Percentiles rank a stretch among this genome's conserved stretches.
Conservation (phyloP, 208 protist species). For the Trypanosoma avium region DNA sequence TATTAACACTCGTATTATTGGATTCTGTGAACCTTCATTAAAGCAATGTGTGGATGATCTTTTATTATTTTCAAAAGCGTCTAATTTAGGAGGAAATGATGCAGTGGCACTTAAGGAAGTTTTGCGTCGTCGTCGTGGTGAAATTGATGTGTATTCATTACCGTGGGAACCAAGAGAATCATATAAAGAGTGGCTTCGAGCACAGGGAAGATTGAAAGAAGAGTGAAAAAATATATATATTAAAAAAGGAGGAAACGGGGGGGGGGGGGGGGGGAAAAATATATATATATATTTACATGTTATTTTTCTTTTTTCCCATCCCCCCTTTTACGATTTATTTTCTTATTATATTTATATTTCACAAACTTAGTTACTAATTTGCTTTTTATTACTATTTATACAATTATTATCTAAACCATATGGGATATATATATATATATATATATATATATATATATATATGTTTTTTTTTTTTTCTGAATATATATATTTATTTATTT, state of each 20-base stretch:
- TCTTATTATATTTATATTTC: too few relatives aligned
- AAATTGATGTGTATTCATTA: conserved; percentile 49
- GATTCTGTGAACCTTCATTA: conserved; percentile 83
- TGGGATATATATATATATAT: too few relatives aligned
- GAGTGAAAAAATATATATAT: background rate
- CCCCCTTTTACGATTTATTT: too few relatives aligned
- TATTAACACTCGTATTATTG: conserved; percentile 85
- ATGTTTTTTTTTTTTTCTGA: background rate
- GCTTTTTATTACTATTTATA: too few relatives aligned
- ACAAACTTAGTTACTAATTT: too few relatives aligned
- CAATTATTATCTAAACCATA: too few relatives aligned
- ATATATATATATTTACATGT: background rate
- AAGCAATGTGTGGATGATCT: conserved; percentile 77
- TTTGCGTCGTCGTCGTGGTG: conserved; percentile 43
- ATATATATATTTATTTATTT: background rate
- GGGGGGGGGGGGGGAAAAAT: too few relatives aligned
- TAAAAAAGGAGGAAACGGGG: background rate
- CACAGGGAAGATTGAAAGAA: conserved; percentile 43
- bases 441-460: too few relatives aligned
- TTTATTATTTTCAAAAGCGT: conserved; percentile 49
- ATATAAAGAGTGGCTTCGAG: conserved; percentile 68
- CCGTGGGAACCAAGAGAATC: conserved; percentile 71
- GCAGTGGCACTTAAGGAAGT: conserved; percentile 34
- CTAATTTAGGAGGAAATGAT: conserved; percentile 32
- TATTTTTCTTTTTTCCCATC: too few relatives aligned